A percentile compares a stretch with the other conserved stretches of the same genome.
phyloP scores from a whole-genome alignment of 2,329 filamentous ascomycete genomes.

The Fusarium armeniacum region DNA sequence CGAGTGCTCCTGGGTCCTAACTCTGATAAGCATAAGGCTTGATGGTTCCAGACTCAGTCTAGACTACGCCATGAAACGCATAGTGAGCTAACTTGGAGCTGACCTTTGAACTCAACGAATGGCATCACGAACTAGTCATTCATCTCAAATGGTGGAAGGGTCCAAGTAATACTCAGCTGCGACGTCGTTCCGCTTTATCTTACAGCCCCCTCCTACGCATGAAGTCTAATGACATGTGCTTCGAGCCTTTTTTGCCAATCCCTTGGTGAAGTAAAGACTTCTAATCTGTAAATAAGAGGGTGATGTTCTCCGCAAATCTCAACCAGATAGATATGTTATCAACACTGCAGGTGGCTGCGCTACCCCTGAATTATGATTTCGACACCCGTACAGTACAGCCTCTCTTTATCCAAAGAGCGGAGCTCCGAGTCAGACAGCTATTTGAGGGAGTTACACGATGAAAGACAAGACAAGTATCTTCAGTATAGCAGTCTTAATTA shows the following conservation, averaged over 20 bases:
- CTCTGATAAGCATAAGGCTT: neutral
- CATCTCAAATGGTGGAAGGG: neutral
- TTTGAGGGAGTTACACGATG: accelerated
- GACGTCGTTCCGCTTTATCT: no score
- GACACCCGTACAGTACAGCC: neutral
- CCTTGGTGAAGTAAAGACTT: neutral
- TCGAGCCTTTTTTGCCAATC: neutral
- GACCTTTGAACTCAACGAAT: neutral
- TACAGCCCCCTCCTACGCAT: neutral
- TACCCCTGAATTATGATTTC: neutral
- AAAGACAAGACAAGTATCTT: neutral
- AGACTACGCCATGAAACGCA: neutral
- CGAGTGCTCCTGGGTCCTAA: conserved; percentile 1
- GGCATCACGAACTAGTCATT: neutral
- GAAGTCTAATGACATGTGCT: neutral
- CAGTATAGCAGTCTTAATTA: accelerated
- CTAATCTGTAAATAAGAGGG: neutral
- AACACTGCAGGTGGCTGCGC: neutral
- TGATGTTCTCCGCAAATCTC: neutral
- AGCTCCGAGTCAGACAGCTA: accelerated
- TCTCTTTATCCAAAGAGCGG: accelerated
- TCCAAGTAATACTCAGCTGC: neutral
- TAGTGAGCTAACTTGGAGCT: neutral
- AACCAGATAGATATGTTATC: neutral
- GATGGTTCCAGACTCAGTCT: neutral